phyloP scores from a whole-genome alignment of 1,284 basidiomycete genomes.

The Trichosporon inkin region DNA sequence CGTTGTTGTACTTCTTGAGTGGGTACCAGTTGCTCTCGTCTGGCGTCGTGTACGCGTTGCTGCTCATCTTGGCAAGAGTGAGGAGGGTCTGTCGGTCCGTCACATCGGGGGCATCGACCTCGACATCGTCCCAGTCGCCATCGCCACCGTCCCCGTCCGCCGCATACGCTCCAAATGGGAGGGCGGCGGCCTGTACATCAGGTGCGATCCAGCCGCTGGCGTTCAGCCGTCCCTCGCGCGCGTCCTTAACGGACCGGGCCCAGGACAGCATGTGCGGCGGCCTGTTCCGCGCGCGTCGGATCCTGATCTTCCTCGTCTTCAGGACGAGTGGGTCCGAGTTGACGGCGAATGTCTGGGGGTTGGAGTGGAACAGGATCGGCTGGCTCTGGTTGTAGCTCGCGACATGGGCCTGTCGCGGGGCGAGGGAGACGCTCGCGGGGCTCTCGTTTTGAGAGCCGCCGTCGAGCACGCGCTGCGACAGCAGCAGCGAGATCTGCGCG shows the following conservation, averaged over 20 bases:
- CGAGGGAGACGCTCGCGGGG: not conserved
- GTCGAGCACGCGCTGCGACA: conserved; percentile 1
- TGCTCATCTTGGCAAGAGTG: conserved; percentile 87
- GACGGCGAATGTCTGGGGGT: not conserved
- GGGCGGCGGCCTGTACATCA: not conserved
- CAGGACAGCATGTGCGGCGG: conserved; percentile 43
- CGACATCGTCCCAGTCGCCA: conserved; percentile 54
- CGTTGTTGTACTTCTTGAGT: conserved; percentile 61
- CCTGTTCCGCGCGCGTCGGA: conserved; percentile 35
- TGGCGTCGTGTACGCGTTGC: conserved; percentile 74
- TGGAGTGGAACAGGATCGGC: conserved; percentile 8
- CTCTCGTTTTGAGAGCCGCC: not conserved
- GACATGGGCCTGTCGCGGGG: conserved; percentile 13
- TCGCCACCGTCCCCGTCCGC: not conserved
- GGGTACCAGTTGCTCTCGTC: conserved; percentile 72
- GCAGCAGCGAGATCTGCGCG: conserved; percentile 1
- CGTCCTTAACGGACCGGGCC: conserved; percentile 27
- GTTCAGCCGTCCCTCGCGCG: conserved; percentile 15
- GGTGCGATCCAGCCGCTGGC: conserved; percentile 18
- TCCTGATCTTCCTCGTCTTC: conserved; percentile 33
- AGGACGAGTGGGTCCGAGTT: conserved; percentile 15
- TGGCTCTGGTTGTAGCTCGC: not conserved
- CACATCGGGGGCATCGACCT: conserved; percentile 58
- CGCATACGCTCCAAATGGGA: not conserved
- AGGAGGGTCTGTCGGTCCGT: conserved; percentile 71